Conservation (phyloP, 208 protist species). For the Histomonas meleagridis region DNA sequence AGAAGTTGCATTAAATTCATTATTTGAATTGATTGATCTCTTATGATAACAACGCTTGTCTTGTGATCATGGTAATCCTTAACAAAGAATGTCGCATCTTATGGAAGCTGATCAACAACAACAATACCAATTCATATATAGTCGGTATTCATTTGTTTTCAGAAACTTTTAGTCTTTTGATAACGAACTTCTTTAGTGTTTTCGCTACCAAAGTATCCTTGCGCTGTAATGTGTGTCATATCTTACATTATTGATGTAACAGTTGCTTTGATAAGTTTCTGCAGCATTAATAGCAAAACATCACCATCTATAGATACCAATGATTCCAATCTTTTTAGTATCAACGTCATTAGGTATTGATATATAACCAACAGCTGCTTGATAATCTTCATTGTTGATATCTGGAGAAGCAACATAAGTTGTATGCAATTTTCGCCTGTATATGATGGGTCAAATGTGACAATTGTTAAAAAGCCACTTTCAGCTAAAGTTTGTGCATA, state of each 20-base stretch:
- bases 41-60: neutral
- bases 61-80: neutral
- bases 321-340: neutral
- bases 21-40: neutral
- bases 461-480: neutral
- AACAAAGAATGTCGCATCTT: neutral
- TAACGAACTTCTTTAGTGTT: neutral
- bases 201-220: neutral
- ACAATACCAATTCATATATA: too few relatives aligned
- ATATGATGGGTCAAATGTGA: conserved; percentile 16
- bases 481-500: neutral
- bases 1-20: neutral
- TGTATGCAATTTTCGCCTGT: neutral
- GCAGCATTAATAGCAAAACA: neutral
- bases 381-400: conserved; percentile 3
- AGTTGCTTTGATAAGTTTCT: neutral
- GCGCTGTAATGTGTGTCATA: neutral
- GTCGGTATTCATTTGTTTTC: neutral
- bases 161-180: neutral
- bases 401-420: conserved; percentile 16
- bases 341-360: neutral
- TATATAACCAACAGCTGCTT: neutral
- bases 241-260: neutral
- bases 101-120: neutral
- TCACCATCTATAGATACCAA: neutral